phyloP scores from a whole-genome alignment of 768 basidiomycete genomes.

The Pleurotus tuber-regium region DNA sequence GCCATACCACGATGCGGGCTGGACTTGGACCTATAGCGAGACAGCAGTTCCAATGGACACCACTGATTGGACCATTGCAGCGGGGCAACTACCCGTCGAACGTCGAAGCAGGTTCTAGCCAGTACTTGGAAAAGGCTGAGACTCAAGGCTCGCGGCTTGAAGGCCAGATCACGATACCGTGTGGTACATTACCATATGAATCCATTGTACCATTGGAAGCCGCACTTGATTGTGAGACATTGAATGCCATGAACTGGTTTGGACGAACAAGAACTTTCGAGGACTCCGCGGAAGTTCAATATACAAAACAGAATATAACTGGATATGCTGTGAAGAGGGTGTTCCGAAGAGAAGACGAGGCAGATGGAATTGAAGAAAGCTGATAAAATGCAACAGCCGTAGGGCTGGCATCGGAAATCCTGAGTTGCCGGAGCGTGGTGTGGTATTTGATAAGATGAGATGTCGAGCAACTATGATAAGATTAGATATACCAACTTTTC shows the following conservation, averaged over 20 bases:
- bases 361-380: background rate
- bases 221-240: background rate
- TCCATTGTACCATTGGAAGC: background rate
- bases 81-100: no score
- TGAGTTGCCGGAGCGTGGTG: slow-evolving; percentile 1
- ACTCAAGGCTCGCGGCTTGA: background rate
- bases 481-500: background rate
- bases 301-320: no score
- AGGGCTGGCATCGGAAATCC: background rate
- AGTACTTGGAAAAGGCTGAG: no score
- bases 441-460: slow-evolving; percentile 5
- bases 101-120: no score
- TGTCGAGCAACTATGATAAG: background rate
- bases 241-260: background rate
- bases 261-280: background rate
- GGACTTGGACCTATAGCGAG: no score
- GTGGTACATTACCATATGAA: background rate
- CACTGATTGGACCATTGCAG: no score
- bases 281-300: no score
- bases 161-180: background rate
- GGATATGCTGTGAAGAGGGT: no score
- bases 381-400: background rate
- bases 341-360: background rate
- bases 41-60: no score
- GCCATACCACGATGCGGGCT: no score